Evolutionary conservation across 2,329 filamentous ascomycete genomes (phyloP).

Genomic region (Xylariaceae sp.): DNA sequence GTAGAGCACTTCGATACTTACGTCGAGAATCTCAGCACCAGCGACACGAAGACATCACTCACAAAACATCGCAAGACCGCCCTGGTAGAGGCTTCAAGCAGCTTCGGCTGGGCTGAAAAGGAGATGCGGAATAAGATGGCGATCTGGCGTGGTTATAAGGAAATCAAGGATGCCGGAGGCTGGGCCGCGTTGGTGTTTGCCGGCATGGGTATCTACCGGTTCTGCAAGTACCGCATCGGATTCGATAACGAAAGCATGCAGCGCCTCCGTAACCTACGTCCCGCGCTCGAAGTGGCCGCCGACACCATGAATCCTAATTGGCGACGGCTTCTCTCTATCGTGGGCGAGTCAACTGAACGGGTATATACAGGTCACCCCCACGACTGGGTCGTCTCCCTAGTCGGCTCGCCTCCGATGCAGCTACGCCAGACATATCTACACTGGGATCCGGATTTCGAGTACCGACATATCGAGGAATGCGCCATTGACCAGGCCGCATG

Average conservation of each 20-base stretch:
- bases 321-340: slow-evolving; percentile 44
- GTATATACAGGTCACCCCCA: slow-evolving; percentile 45
- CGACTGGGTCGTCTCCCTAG: slow-evolving; percentile 46
- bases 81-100: slow-evolving; percentile 47
- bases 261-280: slow-evolving; percentile 39
- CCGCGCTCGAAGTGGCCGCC: slow-evolving; percentile 48
- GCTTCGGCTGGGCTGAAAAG: slow-evolving; percentile 53
- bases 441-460: slow-evolving; percentile 43
- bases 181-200: slow-evolving; percentile 53
- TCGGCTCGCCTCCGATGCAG: slow-evolving; percentile 37
- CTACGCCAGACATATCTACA: slow-evolving; percentile 43
- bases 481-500: slow-evolving; percentile 45
- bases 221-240: slow-evolving; percentile 54
- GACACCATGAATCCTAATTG: slow-evolving; percentile 50
- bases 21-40: slow-evolving; percentile 47
- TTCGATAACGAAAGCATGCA: slow-evolving; percentile 48
- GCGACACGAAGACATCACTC: slow-evolving; percentile 37
- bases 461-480: slow-evolving; percentile 45
- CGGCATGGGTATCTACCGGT: slow-evolving; percentile 53
- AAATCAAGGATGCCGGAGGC: slow-evolving; percentile 52
- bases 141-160: slow-evolving; percentile 54
- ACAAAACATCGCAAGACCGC: slow-evolving; percentile 48
- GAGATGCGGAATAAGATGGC: slow-evolving; percentile 47
- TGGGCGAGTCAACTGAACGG: slow-evolving; percentile 38
- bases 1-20: slow-evolving; percentile 42